phyloP scores from a whole-genome alignment of 305 asterid species.

The Fraxinus xanthoxyloides region DNA sequence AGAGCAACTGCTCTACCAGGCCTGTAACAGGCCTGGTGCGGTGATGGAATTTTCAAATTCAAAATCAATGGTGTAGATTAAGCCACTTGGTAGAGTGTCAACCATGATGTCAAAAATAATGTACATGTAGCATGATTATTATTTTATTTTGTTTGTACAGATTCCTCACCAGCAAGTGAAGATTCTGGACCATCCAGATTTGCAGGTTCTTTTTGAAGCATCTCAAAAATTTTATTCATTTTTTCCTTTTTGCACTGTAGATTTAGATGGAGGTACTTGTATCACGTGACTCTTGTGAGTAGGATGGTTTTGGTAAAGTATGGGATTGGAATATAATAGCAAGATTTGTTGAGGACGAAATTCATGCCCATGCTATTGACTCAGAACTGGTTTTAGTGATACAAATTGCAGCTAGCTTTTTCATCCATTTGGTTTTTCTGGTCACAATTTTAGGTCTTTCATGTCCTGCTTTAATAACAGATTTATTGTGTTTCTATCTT shows the following conservation, averaged over 20 bases:
- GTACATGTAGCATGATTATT: neutral
- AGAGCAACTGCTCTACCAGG: no score
- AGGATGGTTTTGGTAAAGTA: slow-evolving; percentile 86
- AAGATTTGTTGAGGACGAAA: slow-evolving; percentile 54
- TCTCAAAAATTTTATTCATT: slow-evolving; percentile 6
- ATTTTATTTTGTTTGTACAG: slow-evolving; percentile 35
- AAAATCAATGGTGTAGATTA: neutral
- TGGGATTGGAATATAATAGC: slow-evolving; percentile 64
- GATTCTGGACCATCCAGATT: slow-evolving; percentile 71
- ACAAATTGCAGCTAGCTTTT: neutral
- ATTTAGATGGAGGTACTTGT: slow-evolving; percentile 19
- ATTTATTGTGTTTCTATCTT: neutral
- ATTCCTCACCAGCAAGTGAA: slow-evolving; percentile 71
- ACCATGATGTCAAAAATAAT: neutral
- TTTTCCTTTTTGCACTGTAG: slow-evolving; percentile 4
- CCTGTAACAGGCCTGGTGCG: no score
- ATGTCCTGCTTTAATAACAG: slow-evolving; percentile 7
- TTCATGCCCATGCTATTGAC: slow-evolving; percentile 48
- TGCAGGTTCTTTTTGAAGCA: slow-evolving; percentile 54
- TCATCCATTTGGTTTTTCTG: neutral
- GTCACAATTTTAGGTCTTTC: slow-evolving; percentile 10
- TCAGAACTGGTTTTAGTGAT: slow-evolving; percentile 25
- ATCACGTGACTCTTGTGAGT: slow-evolving; percentile 21
- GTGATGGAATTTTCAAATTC: no score
- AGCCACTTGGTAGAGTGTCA: neutral